Percentiles rank a stretch among this genome's conserved stretches.
Conservation (phyloP, 2,329 filamentous ascomycete species). For the Colletotrichum orchidophilum region DNA sequence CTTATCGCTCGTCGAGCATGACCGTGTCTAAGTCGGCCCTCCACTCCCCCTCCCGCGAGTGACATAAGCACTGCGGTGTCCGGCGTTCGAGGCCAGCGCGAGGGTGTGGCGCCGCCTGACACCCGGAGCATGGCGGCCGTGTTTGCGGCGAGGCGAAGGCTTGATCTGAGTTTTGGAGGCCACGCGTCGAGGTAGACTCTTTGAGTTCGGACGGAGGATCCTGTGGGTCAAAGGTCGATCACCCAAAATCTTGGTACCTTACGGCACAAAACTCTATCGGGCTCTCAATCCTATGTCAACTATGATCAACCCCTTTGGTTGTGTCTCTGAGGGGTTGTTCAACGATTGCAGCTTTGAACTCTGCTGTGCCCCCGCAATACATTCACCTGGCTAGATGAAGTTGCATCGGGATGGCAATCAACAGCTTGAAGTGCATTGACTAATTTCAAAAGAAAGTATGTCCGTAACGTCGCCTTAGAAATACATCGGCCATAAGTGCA, state of each 20-base stretch:
- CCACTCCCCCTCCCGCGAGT: neutral
- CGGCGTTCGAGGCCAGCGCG: neutral
- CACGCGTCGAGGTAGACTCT: neutral
- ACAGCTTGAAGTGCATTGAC: neutral
- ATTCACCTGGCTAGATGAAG: neutral
- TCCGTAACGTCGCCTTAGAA: neutral
- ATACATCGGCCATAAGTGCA: neutral
- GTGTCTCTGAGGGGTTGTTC: neutral
- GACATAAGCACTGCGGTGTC: neutral
- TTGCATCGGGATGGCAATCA: no score
- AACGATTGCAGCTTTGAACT: neutral
- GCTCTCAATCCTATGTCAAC: neutral
- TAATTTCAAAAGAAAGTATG: no score
- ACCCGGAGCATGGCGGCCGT: neutral
- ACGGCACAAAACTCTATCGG: neutral
- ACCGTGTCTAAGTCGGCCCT: no score
- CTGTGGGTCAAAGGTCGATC: neutral
- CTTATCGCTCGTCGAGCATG: constrained; percentile 1
- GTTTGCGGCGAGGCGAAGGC: neutral
- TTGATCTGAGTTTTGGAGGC: neutral
- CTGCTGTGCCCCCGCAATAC: neutral
- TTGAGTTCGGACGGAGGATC: neutral
- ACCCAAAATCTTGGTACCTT: neutral
- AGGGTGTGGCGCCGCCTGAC: neutral
- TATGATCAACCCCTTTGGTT: neutral